Evolutionary conservation across 495 filamentous ascomycete species (phyloP).

Genomic region (Tetracladium setigerum): DNA sequence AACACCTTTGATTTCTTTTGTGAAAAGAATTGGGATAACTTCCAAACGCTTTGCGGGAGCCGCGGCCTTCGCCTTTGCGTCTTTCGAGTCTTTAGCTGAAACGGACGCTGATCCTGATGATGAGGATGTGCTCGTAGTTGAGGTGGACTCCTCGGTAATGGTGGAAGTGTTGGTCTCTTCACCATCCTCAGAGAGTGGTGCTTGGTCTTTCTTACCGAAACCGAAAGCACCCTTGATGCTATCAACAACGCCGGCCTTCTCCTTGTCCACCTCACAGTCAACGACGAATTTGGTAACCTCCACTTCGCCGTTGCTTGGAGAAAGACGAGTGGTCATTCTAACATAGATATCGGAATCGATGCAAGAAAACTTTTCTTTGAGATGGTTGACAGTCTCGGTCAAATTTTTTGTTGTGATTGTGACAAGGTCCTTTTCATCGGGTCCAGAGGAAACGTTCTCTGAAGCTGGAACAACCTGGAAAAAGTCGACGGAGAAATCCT

Average conservation of each 20-base stretch:
- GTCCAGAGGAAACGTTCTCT: conserved; percentile 24
- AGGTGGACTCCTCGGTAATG: conserved; percentile 33
- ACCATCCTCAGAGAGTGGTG: conserved; percentile 59
- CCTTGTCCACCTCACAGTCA: conserved; percentile 74
- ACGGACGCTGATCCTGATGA: conserved; percentile 29
- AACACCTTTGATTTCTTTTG: conserved; percentile 51
- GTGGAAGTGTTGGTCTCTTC: conserved; percentile 34
- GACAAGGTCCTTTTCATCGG: conserved; percentile 21
- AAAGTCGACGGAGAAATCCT: conserved; percentile 76
- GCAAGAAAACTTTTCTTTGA: conserved; percentile 73
- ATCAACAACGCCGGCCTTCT: conserved; percentile 77
- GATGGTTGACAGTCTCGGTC: conserved; percentile 66
- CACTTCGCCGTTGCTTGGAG: conserved; percentile 69
- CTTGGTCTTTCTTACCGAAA: conserved; percentile 71
- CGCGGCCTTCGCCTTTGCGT: conserved; percentile 26
- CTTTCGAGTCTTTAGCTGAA: conserved; percentile 42
- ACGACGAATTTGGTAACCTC: conserved; percentile 67
- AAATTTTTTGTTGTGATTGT: conserved; percentile 61
- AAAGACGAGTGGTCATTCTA: conserved; percentile 68
- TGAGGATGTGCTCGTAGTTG: conserved; percentile 22
- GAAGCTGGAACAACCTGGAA: conserved; percentile 52
- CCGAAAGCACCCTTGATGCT: conserved; percentile 94
- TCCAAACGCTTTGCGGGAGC: conserved; percentile 59
- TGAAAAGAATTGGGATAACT: conserved; percentile 60
- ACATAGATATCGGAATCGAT: conserved; percentile 67